Evolutionary conservation across 1,139 yeast species (phyloP), one percentile per base, ranked within the genome.

Genomic region (Blastobotrys proliferans): DNA sequence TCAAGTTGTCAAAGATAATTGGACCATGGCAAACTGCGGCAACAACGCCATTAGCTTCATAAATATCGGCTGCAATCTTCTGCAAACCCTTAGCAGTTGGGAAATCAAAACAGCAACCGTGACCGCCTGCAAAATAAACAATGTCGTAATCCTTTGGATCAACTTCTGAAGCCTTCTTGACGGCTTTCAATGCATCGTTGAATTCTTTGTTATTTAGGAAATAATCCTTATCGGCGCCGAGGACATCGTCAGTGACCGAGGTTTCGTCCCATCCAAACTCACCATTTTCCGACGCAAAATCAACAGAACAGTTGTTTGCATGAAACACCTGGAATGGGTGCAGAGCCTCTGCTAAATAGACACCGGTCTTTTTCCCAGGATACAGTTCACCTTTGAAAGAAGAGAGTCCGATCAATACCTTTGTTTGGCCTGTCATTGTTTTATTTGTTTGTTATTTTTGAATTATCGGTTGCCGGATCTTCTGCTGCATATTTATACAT

Each of bases 11-110:
- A 45, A 80, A 73, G 49, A 78, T 68, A 32, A 72, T 71, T 11
- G 83, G 82, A 4, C 84, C 86, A 52, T 80, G 86, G 62, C 86
- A 80, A 18, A 79, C 83, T 13, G 84, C 81, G 31, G 79, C 60
- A 21, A 79, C 73, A 32, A 77, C 71, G 38, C 83, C 83, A 27
- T 74, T 75, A 19, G 70, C 63, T 34, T 63, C 64, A 57, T 73
- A 76, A 40, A 78, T 71, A 10, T 64, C 61, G 33, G 66, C 62
- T 21, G 77, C 79, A 35, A 76, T 50, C 22, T 58, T 51, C 46
- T 73, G 77, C 41, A 79, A 63, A n/a, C 56, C 68, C 4, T 57
- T 60, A 16, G 81, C 81, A 3, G 60, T 64, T 40, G 81, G 80
- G 57, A 70, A 78, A 57, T 79, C 85, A 52, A 69, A 74, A 38